Evolutionary conservation across 495 filamentous ascomycete genomes (phyloP), one percentile per base, ranked within the genome.

Genomic region (Penicillium samsonianum): DNA sequence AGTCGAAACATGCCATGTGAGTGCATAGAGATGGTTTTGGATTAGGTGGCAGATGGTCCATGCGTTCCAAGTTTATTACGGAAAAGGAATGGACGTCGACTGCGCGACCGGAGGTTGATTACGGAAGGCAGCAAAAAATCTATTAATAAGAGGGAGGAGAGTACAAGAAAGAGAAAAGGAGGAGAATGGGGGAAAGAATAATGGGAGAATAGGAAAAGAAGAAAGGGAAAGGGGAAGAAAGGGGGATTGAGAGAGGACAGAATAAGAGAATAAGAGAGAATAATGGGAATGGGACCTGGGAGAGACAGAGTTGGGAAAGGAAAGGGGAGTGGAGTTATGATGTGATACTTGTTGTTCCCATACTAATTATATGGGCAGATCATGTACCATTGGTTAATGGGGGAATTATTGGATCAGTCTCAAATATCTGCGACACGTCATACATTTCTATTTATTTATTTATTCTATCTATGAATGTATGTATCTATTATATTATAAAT

Each of bases 1-100:
- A 81, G 69, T 50, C 78, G 74, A 71, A 82, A 84, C 82, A 86
- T 84, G 80, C 80, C 79, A 82, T 80, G 75, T 70, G 76, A 80
- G 54, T 61, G 37, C 38, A 63, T 48, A 51, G 54, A 57, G 50
- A 23, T 35, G 56, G 59, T 56, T 41, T 48, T 35, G 56, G 60
- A 56, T 41, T 48, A 67, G 44, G 57, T 44, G 53, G 57, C 66
- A 57, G 53, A 49, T 62, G 65, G 70, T 62, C 55, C 62, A 70
- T 71, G 65, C 67, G 67, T 62, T 33, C 30, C 30, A 33, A 33
- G 30, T 63, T 58, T 46, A 50, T 40, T 58, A 47, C 31, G 57
- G 22, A 37, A 49, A 67, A 65, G 55, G 65, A 68, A 61, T 66
- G 65, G 63, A 68, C 60, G 63, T 65, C 60, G 51, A 47, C 53